Evolutionary conservation across 331 rosid species (phyloP).

Genomic region (Quercus phellos): DNA sequence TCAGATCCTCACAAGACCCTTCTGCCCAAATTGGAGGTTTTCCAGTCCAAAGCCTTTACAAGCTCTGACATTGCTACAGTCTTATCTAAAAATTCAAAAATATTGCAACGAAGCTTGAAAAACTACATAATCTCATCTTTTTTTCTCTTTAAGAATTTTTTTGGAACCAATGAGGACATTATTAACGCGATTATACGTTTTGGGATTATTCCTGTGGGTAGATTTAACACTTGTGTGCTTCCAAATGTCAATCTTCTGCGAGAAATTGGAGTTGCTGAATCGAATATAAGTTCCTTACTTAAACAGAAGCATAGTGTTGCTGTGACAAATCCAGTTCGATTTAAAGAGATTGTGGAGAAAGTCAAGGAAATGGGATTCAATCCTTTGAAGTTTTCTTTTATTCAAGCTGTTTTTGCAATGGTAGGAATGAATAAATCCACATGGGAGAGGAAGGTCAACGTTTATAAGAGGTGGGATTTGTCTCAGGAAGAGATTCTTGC

Average conservation of each 20-base stretch:
- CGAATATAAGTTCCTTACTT: too few relatives aligned
- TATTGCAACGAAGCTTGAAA: slow-evolving; percentile 22
- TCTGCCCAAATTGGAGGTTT: slow-evolving; percentile 31
- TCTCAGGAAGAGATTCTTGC: too few relatives aligned
- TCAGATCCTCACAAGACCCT: slow-evolving; percentile 12
- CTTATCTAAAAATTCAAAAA: background rate
- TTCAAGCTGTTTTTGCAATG: background rate
- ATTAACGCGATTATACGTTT: background rate
- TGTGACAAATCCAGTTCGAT: too few relatives aligned
- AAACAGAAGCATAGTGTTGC: too few relatives aligned
- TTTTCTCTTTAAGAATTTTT: background rate
- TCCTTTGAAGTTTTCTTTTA: background rate
- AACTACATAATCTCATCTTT: slow-evolving; percentile 22
- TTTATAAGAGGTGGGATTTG: too few relatives aligned
- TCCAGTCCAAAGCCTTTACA: slow-evolving; percentile 21
- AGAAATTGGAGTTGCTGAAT: too few relatives aligned
- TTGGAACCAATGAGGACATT: background rate
- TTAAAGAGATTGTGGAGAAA: too few relatives aligned
- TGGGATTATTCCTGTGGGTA: background rate
- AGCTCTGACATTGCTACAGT: slow-evolving; percentile 17
- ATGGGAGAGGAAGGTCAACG: too few relatives aligned
- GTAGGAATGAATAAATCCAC: too few relatives aligned
- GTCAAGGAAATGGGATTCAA: too few relatives aligned
- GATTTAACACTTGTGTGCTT: too few relatives aligned
- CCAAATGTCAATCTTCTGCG: too few relatives aligned